These are phyloP conservation scores for Capronia epimyces DNA, from an alignment of 2,329 filamentous ascomycete species.

Conservation along the genomic window DNA sequence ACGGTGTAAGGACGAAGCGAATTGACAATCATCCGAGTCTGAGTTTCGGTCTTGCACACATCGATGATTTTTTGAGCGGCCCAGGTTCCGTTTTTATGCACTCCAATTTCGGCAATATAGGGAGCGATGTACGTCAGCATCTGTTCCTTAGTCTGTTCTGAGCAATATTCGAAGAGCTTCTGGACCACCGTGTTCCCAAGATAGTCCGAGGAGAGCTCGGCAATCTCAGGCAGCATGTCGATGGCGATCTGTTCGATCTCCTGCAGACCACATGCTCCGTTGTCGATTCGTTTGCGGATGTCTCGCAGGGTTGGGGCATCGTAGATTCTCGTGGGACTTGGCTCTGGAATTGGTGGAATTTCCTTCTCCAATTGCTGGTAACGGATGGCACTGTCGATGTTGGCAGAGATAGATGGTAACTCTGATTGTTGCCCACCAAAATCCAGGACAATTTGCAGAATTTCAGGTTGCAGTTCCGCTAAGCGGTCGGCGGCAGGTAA, in stretches of 20 bases:
- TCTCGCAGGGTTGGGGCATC: constrained; percentile 92
- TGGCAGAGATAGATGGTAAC: constrained; percentile 62
- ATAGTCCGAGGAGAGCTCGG: constrained; percentile 91
- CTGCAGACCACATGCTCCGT: constrained; percentile 73
- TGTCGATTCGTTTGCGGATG: constrained; percentile 96
- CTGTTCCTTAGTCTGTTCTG: constrained; percentile 78
- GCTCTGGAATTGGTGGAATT: constrained; percentile 82
- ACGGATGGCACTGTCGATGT: constrained; percentile 69
- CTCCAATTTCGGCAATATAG: constrained; percentile 90
- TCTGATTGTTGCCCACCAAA: constrained; percentile 84
- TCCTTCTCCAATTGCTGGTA: constrained; percentile 70
- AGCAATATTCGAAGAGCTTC: constrained; percentile 96
- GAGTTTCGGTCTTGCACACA: constrained; percentile 75
- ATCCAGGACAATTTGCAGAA: constrained; percentile 77
- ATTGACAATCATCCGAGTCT: constrained; percentile 80
- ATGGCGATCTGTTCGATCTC: constrained; percentile 91
- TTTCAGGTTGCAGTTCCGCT: constrained; percentile 72
- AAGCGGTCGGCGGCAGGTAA: constrained; percentile 53
- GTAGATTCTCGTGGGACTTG: constrained; percentile 79
- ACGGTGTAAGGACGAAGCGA: constrained; percentile 80
- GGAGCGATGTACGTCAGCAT: constrained; percentile 87
- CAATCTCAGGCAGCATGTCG: constrained; percentile 94
- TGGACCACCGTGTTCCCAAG: constrained; percentile 99
- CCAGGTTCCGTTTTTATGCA: constrained; percentile 99
- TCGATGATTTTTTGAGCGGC: constrained; percentile 99